Conservation (phyloP, 805 yeast genomes). For the Metschnikowia arizonensis region DNA sequence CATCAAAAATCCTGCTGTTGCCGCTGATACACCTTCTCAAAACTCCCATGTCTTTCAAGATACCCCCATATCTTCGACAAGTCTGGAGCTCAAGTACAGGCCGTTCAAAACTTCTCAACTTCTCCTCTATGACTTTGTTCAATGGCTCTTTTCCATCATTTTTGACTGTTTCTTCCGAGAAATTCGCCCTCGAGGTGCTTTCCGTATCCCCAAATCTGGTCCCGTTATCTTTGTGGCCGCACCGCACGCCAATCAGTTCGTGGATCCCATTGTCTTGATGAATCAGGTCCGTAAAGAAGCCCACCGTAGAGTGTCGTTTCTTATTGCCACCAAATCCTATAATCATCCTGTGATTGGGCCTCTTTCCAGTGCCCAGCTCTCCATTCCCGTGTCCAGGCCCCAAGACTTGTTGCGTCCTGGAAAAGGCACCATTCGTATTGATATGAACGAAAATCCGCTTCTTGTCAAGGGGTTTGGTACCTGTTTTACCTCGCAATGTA, state of each 20-base stretch:
- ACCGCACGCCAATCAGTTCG: constrained; percentile 95
- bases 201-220: constrained; percentile 62
- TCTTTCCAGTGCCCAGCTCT: constrained; percentile 67
- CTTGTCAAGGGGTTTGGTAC: constrained; percentile 65
- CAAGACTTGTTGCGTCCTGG: constrained; percentile 76
- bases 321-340: constrained; percentile 82
- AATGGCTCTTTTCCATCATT: constrained; percentile 46
- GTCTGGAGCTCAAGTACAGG: constrained; percentile 14
- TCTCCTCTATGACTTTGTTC: constrained; percentile 44
- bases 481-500: constrained; percentile 58
- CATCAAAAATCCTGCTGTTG: no score
- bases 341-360: constrained; percentile 64
- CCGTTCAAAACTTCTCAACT: constrained; percentile 15
- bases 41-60: neutral
- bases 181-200: constrained; percentile 84
- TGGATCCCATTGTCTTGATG: constrained; percentile 76
- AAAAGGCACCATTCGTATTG: constrained; percentile 60
- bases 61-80: neutral
- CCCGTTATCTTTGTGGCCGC: constrained; percentile 93
- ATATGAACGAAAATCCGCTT: constrained; percentile 49
- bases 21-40: neutral
- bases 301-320: constrained; percentile 67
- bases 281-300: constrained; percentile 68
- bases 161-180: constrained; percentile 81
- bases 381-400: constrained; percentile 90